Evolutionary conservation across 1,139 yeast genomes (phyloP), one percentile per base, ranked within the genome.

Genomic region (Yamadazyma aaseri): DNA sequence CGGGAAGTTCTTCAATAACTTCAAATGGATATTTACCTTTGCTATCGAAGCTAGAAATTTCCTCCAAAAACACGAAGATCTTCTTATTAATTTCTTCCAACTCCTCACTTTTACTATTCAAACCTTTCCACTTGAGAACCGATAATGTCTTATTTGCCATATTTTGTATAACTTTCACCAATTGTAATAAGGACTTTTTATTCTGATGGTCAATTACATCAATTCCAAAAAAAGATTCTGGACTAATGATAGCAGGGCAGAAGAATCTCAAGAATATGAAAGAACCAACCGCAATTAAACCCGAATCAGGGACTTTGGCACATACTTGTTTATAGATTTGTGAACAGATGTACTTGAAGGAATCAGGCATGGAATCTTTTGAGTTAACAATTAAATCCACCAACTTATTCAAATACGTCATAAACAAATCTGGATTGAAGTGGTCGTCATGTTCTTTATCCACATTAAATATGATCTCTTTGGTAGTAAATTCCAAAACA

Each of bases 211-310:
- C 67, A 5, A 67, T 58, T 21, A 76, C 65, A 16, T 66, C 66
- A 35, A 83, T 77, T 32, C 58, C 62, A 37, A 70, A 63, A 38
- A 60, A 66, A 3, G 87, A 73, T 44, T 86, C 95, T 0, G 97
- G 97, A 29, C 92, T 82, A 10, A 90, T 90, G 41, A 92, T 80
- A 0, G 95, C 95, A 6, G 98, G 97, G 53, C 95, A 89, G 42
- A 87, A 74, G 47, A 86, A 83, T 41, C 97, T 70, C 45, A 92
- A 66, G 53, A 92, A 90, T 34, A 90, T 66, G 52, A 86, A 90
- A 0, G 96, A 89, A 0, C 97, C 96, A 23, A 89, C 86, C 1
- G 96, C 94, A 24, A 80, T 71, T 32, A 71, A 58, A 28, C 79
- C 79, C 35, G 84, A 75, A 29, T 79, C 84, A 1, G 89, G 86